Evolutionary conservation across 1,284 basidiomycete species (phyloP), one percentile per base, ranked within the genome.

Genomic region (Athelia psychrophila): DNA sequence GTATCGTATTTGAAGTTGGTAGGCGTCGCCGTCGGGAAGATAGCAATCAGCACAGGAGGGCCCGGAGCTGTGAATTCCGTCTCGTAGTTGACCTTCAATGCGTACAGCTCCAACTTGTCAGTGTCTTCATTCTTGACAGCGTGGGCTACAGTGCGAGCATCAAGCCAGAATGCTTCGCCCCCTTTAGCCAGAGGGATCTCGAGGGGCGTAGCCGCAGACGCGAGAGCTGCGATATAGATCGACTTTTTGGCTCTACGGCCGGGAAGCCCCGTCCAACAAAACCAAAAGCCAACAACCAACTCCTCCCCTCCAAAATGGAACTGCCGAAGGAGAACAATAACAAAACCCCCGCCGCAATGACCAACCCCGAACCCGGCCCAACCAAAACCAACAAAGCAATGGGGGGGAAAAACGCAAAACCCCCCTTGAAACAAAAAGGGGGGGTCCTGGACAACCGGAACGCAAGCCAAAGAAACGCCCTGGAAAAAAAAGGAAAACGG

Each of bases 121-220:
- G 65, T 67, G 50, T 70, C 73, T 50, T 77, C 72, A n/a, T 72
- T 75, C 56, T 78, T 75, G 19, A 86, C 78, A 49, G 84, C 81
- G 53, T 87, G 84, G 0, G 76, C 88, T 54, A 92, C 62, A n/a
- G 84, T 88, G 42, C 79, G 76, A 2, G 76, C 68, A 49, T 83
- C 79, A 19, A 92, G 74, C 90, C 90, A 92, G 70, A 92, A 91
- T 2, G 78, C 76, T 46, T 89, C 84, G 18, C 88, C 88, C 10
- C 81, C 84, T 44, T 81, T 78, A 18, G 79, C 67, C 42, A 88
- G 73, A 16, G 80, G 72, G 51, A 85, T 71, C 56, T 82, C 69
- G 30, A 82, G 62, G 0, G 82, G 75, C 40, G 74, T 61, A 16
- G 72, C 71, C 22, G 68, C 67, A 5, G 76, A 75, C 48, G 80